Evolutionary conservation across 495 filamentous ascomycete genomes (phyloP), one percentile per base, ranked within the genome.

Genomic region (Sphaerosporella brunnea): DNA sequence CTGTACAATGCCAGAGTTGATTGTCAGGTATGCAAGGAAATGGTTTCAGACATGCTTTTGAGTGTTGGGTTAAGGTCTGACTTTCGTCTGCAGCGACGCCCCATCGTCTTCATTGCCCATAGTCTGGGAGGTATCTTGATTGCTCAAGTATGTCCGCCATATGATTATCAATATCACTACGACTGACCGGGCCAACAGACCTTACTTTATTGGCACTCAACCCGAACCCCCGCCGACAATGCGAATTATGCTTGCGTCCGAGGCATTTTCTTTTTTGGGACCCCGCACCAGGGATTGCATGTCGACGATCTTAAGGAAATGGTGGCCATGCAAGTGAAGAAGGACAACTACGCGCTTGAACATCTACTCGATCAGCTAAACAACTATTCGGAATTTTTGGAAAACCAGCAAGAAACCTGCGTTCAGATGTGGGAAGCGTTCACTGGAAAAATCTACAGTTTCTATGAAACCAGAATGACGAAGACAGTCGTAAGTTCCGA

Each of bases 91-190:
- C n/a, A 53, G 51, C 21, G 42, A 30, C 53, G 60, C 25, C 55
- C 62, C 8, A 40, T 64, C 3, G 44, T 64, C 23, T 58, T 64
- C 21, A 53, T 64, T 38, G 60, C 55, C 10, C 62, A 63, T 39
- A 60, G 63, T 37, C 52, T 64, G 41, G 60, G 63, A 15, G 51
- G 63, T 0, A 53, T 65, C 25, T 56, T 64, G 5, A 32, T 65
- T 8, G 53, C 58, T 36, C 53, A 59, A 47, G 62, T 65, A 39
- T n/a, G n/a, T 7, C 11, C 50, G n/a, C n/a, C n/a, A n/a, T n/a
- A n/a, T n/a, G n/a, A 32, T 18, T 45, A 11, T 30, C 15, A 8
- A 36, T 5, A 25, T 38, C 11, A 43, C 43, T 24, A 36, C 65
- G 64, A 64, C 65, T 0, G 52, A n/a, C n/a, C n/a, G n/a, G n/a